Base-by-base conservation (phyloP, 257 asterid genomes). In the Prunella vulgaris region DNA sequence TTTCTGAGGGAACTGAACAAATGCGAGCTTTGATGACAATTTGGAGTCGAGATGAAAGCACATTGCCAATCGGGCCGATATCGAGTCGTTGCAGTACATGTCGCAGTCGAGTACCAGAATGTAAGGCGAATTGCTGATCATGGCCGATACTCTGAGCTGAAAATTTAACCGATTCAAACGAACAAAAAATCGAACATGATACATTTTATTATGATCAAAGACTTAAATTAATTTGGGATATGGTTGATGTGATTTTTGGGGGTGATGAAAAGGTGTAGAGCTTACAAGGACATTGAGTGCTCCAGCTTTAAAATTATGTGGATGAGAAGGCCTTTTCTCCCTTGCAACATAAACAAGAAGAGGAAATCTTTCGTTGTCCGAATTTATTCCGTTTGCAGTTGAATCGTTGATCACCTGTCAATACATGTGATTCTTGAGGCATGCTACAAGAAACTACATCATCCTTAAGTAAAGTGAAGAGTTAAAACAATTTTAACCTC, bases 261-360 rank as follows among this genome's bases (percentile, higher is more conserved):
- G 10, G 9, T 25, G 48, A 40, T 2, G 4, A 12, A 60, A 18
- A 61, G 24, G 17, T 61, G 5, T 8, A 35, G 65, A 68, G 70
- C 20, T 20, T 28, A 61, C 97, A 22, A 91, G 87, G 49, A 78
- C 84, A 54, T 88, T 90, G 38, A 90, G 81, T 2, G 94, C 89
- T 67, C 97, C 97, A 1, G 92, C 97, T 82, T 92, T 92, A 80
- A 89, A 89, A 75, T 88, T 84, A 66, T 89, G 97, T 1, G 91
- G 88, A 73, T 76, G 81, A 3, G 77, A 74, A 32, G 88, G 81
- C 10, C 86, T 77, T 77, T 87, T 87, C 79, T 90, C 97, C 14
- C 96, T 71, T 32, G 90, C 82, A 51, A 86, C 89, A 65, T 90
- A 90, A 14, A 84, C 89, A 18, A 87, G 84, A 18, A 81, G 72